Base-by-base conservation (phyloP, 441 rosid genomes). In the Corymbia calophylla region DNA sequence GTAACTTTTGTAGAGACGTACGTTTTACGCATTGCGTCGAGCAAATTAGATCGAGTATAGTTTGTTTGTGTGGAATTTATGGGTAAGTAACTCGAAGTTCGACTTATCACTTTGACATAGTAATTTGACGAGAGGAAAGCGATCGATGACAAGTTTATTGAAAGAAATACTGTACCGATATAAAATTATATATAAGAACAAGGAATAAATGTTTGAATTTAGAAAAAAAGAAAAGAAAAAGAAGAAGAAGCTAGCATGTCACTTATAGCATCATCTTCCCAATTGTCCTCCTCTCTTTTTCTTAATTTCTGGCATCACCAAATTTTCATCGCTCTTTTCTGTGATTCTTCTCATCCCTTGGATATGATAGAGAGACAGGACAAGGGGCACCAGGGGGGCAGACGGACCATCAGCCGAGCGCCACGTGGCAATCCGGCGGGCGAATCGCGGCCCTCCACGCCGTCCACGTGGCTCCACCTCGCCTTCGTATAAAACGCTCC, bases 21-120 rank as follows among this genome's bases (percentile, higher is more conserved):
- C 9, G 64, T 58, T 25, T 58, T 13, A 58, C 10, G 10, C 0
- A 58, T 4, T 5, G 4, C 62, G 0, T 58, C 0, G 1, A 58
- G 62, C n/a, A 13, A 23, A 58, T 58, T 58, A 58, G 62, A 23
- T 1, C 3, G 4, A 0, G n/a, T 1, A 0, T 58, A 58, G 10
- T 9, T 0, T 5, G 14, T 58, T 58, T 0, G 14, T 25, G 10
- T 0, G 8, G 1, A 58, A 25, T 58, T 29, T 23, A 58, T 12
- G 1, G 6, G 44, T 39, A 39, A 39, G 44, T 39, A 39, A 39
- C 6, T 39, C 6, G 44, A 39, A 39, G 6, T 39, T 39, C 6
- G 6, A 39, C 5, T 39, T 39, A 6, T 39, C 5, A 39, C 44
- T 39, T 39, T 39, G 44, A 39, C 5, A 39, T 18, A 3, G 48